These are phyloP conservation scores for Stellera chamaejasme DNA, from an alignment of 345 rosid genomes.

Conservation along the genomic window DNA sequence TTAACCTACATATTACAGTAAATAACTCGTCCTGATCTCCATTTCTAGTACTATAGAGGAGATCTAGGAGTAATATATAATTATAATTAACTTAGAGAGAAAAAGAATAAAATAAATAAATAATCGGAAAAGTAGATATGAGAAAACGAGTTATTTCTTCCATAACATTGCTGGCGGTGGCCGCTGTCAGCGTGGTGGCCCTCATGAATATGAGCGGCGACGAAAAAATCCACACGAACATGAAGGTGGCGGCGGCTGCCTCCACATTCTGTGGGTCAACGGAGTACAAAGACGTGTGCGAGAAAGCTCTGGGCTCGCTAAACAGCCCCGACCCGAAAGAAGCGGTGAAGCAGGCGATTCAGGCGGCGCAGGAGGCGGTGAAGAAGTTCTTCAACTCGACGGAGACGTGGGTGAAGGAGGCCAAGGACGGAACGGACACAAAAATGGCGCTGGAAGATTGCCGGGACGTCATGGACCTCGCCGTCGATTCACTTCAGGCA, in stretches of 20 bases:
- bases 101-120: neutral
- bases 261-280: slow-evolving; percentile 29
- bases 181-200: slow-evolving; percentile 27
- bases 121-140: slow-evolving; percentile 2
- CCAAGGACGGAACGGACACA: neutral
- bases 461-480: slow-evolving; percentile 29
- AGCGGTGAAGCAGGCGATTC: slow-evolving; percentile 29
- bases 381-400: slow-evolving; percentile 30
- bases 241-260: slow-evolving; percentile 22
- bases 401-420: slow-evolving; percentile 7
- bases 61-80: too few species aligned
- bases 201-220: slow-evolving; percentile 5
- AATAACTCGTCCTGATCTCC: too few species aligned
- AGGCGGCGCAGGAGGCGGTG: slow-evolving; percentile 27
- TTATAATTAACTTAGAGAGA: too few species aligned
- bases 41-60: too few species aligned
- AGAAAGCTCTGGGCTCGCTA: slow-evolving; percentile 27
- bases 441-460: slow-evolving; percentile 44
- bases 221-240: neutral
- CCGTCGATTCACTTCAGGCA: slow-evolving; percentile 36
- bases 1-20: too few species aligned
- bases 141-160: slow-evolving; percentile 25
- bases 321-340: slow-evolving; percentile 42
- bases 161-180: slow-evolving; percentile 33
- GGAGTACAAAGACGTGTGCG: slow-evolving; percentile 37